Evolutionary conservation across 208 protist genomes (phyloP).

Genomic region (Crithidia thermophila): DNA sequence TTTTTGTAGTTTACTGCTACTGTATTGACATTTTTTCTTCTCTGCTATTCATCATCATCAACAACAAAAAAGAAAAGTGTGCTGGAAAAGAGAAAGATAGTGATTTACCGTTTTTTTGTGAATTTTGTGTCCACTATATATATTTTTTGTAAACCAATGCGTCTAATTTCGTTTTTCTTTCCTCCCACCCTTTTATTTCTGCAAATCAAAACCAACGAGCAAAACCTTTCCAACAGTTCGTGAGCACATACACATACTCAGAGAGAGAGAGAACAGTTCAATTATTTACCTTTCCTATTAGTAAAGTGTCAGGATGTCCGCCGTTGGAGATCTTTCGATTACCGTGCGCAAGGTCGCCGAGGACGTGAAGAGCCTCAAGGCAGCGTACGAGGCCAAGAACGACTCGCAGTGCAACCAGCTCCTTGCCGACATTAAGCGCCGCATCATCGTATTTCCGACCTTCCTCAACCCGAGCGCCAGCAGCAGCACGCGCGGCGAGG

Average conservation of each 20-base stretch:
- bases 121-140: too few relatives aligned
- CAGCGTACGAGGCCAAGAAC: constrained; percentile 66
- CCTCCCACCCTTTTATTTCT: not conserved
- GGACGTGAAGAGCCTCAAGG: constrained; percentile 78
- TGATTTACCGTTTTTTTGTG: too few relatives aligned
- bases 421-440: constrained; percentile 69
- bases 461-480: constrained; percentile 77
- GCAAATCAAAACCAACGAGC: constrained; percentile 2
- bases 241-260: constrained; percentile 9
- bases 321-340: constrained; percentile 50
- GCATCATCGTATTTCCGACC: constrained; percentile 87
- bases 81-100: too few relatives aligned
- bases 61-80: too few relatives aligned
- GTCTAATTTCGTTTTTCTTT: too few relatives aligned
- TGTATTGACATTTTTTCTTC: not conserved
- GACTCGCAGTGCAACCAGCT: constrained; percentile 51
- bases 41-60: too few relatives aligned
- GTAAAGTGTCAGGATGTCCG: constrained; percentile 10
- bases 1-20: not conserved
- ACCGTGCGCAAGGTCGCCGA: constrained; percentile 76
- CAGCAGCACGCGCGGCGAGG: constrained; percentile 74
- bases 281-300: not conserved
- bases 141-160: too few relatives aligned
- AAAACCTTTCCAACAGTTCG: too few relatives aligned
- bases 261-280: constrained; percentile 9